Percentiles rank a stretch among this genome's conserved stretches.
phyloP scores from a whole-genome alignment of 2,329 filamentous ascomycete genomes.

The Ascochyta rabiei region DNA sequence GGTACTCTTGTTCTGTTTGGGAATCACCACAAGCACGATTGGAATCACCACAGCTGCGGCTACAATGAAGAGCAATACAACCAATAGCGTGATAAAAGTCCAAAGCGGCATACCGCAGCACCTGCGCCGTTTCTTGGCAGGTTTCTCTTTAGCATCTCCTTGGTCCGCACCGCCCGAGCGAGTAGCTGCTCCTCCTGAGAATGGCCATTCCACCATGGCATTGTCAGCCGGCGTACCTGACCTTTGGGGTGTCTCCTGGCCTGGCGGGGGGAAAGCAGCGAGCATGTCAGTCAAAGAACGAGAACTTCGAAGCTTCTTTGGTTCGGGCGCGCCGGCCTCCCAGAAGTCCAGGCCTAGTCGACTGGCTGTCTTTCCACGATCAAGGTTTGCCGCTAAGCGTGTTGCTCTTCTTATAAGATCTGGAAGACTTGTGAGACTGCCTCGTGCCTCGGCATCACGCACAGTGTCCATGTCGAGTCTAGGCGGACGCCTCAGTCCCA shows the following conservation, averaged over 20 bases:
- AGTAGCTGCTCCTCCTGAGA: constrained; percentile 16
- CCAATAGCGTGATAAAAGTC: constrained; percentile 70
- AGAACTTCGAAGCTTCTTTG: constrained; percentile 50
- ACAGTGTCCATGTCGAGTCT: constrained; percentile 83
- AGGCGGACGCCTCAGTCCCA: constrained; percentile 63
- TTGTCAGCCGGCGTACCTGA: constrained; percentile 39
- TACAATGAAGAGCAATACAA: constrained; percentile 74
- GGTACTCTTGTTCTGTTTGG: constrained; percentile 51
- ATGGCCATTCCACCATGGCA: constrained; percentile 39
- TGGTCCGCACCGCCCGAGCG: constrained; percentile 7
- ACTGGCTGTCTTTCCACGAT: constrained; percentile 75
- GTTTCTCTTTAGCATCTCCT: constrained; percentile 28
- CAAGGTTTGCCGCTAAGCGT: constrained; percentile 82
- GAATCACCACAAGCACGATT: constrained; percentile 65
- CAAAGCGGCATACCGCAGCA: constrained; percentile 87
- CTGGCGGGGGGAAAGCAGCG: constrained; percentile 68
- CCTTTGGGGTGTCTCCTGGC: constrained; percentile 51
- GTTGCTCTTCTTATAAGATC: constrained; percentile 91
- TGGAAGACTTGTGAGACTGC: constrained; percentile 88
- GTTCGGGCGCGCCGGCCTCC: constrained; percentile 44
- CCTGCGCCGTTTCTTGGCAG: constrained; percentile 57
- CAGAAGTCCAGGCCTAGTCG: constrained; percentile 60
- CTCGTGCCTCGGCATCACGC: constrained; percentile 78
- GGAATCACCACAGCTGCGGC: constrained; percentile 85
- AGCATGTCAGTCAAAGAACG: constrained; percentile 66